Percentiles rank a stretch among this genome's conserved stretches.
Evolutionary conservation across 2,329 filamentous ascomycete genomes (phyloP).

Genomic region (Fusarium incarnatum): DNA sequence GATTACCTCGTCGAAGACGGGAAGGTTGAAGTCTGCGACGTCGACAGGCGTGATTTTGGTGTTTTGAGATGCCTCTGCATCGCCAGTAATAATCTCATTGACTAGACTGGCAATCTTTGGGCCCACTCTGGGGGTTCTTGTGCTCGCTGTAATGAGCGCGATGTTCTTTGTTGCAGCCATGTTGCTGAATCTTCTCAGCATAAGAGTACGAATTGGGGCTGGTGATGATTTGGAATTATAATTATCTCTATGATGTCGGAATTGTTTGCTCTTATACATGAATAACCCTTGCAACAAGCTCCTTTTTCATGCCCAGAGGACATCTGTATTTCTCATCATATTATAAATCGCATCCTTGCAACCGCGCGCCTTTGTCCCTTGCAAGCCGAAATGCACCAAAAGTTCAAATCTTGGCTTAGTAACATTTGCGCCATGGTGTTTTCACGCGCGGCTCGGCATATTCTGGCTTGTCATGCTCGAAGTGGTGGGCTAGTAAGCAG

Average conservation of each 20-base stretch:
- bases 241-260: too few relatives aligned
- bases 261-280: neutral
- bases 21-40: conserved; percentile 50
- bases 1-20: conserved; percentile 58
- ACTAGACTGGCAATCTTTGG: conserved; percentile 8
- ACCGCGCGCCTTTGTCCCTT: neutral
- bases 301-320: neutral
- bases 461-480: neutral
- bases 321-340: neutral
- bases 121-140: conserved; percentile 18
- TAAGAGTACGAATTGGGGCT: too few relatives aligned
- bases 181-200: accelerated
- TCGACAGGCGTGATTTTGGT: conserved; percentile 17
- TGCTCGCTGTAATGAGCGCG: conserved; percentile 28
- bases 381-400: neutral
- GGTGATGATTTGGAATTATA: neutral
- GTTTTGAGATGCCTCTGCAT: neutral
- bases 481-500: neutral
- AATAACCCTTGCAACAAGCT: neutral
- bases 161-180: conserved; percentile 22
- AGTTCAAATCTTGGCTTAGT: neutral
- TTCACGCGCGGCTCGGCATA: conserved; percentile 5
- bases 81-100: conserved; percentile 17
- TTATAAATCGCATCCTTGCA: neutral
- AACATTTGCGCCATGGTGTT: too few relatives aligned